Percentiles rank a stretch among this genome's conserved stretches.
Conservation (phyloP, 2,329 filamentous ascomycete species). For the Neobulgaria alba region DNA sequence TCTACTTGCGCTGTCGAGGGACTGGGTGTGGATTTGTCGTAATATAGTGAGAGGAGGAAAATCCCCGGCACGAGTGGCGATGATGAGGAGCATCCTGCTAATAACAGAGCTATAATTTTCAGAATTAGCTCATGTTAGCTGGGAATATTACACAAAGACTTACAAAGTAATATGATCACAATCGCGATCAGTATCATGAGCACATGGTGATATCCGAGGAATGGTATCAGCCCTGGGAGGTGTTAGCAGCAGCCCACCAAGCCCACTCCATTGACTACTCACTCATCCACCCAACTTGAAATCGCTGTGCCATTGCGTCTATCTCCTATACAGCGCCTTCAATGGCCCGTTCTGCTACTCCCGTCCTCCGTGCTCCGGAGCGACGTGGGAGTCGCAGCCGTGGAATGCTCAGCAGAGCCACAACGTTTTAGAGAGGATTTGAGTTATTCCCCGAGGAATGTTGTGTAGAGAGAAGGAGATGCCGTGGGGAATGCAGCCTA, state of each 20-base stretch:
- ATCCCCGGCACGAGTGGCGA: conserved; percentile 92
- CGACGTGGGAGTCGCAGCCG: conserved; percentile 26
- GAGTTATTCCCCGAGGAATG: background rate
- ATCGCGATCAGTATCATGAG: conserved; percentile 96
- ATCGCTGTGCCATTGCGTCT: conserved; percentile 21
- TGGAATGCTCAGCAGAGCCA: conserved; percentile 26
- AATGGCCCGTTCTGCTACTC: conserved; percentile 23
- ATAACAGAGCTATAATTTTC: conserved; percentile 59
- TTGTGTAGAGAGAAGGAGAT: no score
- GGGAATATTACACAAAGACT: conserved; percentile 32
- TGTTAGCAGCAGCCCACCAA: no score
- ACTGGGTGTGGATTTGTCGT: conserved; percentile 67
- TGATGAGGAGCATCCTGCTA: conserved; percentile 94
- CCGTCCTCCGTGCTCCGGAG: conserved; percentile 27
- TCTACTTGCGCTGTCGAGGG: conserved; percentile 85
- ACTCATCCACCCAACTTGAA: conserved; percentile 28
- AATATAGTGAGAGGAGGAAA: conserved; percentile 97
- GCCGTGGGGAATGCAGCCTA: no score
- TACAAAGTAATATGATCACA: conserved; percentile 90
- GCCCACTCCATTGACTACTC: no score
- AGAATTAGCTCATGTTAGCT: conserved; percentile 9
- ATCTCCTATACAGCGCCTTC: conserved; percentile 13
- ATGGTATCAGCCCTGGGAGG: conserved; percentile 58
- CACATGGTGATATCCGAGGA: conserved; percentile 72
- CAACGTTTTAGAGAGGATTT: background rate